Conservation (phyloP, 306 rosid species). For the Echinosophora koreensis region DNA sequence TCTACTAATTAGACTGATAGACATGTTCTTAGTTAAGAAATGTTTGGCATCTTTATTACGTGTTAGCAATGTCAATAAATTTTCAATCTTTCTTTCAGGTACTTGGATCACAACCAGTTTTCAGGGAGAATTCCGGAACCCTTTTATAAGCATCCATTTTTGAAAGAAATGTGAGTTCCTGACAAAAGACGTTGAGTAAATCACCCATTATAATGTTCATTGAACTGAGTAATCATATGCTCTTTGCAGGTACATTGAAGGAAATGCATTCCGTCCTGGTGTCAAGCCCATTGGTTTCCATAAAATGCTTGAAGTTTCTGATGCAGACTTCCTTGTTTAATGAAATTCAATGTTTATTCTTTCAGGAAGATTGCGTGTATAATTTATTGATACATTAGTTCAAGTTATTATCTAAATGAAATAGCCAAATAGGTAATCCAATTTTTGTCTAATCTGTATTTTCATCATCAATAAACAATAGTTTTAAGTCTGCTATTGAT, state of each 20-base stretch:
- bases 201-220: conserved; percentile 1
- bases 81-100: conserved; percentile 58
- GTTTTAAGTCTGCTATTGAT: conserved; percentile 15
- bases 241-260: conserved; percentile 76
- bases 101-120: conserved; percentile 97
- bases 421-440: conserved; percentile 54
- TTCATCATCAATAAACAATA: conserved; percentile 29
- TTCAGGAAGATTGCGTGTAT: conserved; percentile 47
- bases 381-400: conserved; percentile 56
- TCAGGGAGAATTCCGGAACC: conserved; percentile 91
- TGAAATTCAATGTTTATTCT: conserved; percentile 39
- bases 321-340: conserved; percentile 86
- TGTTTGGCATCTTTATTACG: conserved; percentile 33
- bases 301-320: conserved; percentile 93
- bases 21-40: conserved; percentile 16
- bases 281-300: conserved; percentile 87
- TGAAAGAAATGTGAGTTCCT: conserved; percentile 96
- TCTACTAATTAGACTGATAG: background rate
- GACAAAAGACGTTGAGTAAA: background rate
- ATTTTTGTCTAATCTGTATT: conserved; percentile 42
- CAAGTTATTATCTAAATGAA: conserved; percentile 52
- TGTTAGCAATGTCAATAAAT: conserved; percentile 2
- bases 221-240: conserved; percentile 34
- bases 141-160: conserved; percentile 89
- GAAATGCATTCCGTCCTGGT: conserved; percentile 88